A percentile compares a stretch with the other conserved stretches of the same genome.
Evolutionary conservation across 495 filamentous ascomycete genomes (phyloP).

Genomic region (Podospora anserina): DNA sequence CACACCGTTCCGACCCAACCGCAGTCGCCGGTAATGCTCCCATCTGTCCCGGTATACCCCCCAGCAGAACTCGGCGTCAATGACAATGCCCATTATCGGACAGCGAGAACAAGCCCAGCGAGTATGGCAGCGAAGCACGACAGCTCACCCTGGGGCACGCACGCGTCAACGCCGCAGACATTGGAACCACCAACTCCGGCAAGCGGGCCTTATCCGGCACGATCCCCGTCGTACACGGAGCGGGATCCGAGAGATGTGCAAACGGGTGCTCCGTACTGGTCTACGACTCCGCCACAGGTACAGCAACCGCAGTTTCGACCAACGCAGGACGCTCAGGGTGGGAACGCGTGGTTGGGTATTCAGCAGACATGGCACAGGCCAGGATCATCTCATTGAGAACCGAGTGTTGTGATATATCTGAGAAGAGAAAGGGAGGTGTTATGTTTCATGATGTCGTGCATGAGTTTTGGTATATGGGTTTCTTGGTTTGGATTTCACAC

Average conservation of each 20-base stretch:
- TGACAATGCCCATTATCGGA: neutral
- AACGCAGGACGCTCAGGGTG: neutral
- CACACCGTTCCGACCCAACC: neutral
- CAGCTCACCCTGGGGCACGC: neutral
- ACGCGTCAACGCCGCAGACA: neutral
- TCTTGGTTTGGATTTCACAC: no score
- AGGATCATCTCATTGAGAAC: neutral
- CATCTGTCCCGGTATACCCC: neutral
- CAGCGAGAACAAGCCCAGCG: slow-evolving; percentile 6
- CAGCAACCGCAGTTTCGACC: neutral
- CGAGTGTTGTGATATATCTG: neutral
- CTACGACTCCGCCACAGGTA: neutral
- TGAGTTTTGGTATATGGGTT: no score
- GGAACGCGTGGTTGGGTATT: neutral
- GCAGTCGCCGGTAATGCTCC: neutral
- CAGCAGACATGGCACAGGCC: neutral
- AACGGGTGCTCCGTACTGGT: neutral
- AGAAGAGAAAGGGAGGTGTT: no score
- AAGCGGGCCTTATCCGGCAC: neutral
- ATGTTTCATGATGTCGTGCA: no score
- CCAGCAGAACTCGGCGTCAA: neutral
- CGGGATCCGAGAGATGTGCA: neutral
- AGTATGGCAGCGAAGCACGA: neutral
- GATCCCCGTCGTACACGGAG: slow-evolving; percentile 1
- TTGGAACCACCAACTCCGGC: neutral